A percentile compares a stretch with the other conserved stretches of the same genome.
Conservation (phyloP, 169 alveolate species). For the Cryptosporidium sp. region DNA sequence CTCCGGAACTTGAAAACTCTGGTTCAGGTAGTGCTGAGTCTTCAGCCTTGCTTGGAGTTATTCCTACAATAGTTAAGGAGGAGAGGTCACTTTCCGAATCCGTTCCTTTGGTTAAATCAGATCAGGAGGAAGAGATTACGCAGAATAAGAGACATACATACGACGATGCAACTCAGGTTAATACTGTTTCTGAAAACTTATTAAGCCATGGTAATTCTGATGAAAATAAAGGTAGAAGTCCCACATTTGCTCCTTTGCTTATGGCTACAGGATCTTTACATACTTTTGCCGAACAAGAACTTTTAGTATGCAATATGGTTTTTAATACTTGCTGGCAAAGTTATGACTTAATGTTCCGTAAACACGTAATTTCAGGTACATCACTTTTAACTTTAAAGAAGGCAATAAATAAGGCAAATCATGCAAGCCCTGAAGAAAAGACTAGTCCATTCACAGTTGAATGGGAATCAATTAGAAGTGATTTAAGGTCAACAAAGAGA, state of each 20-base stretch:
- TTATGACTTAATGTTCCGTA: slow-evolving; percentile 70
- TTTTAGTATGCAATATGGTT: slow-evolving; percentile 72
- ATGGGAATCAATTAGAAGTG: slow-evolving; percentile 73
- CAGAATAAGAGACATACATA: slow-evolving; percentile 64
- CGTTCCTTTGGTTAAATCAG: slow-evolving; percentile 39
- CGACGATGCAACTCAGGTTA: slow-evolving; percentile 45
- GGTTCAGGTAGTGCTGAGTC: neutral
- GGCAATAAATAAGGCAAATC: slow-evolving; percentile 72
- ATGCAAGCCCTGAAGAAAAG: slow-evolving; percentile 66
- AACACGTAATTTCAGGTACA: slow-evolving; percentile 65
- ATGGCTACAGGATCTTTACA: slow-evolving; percentile 75
- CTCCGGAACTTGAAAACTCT: neutral
- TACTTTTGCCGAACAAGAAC: slow-evolving; percentile 71
- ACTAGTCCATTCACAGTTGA: slow-evolving; percentile 67
- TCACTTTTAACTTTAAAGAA: slow-evolving; percentile 60
- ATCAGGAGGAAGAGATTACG: slow-evolving; percentile 24
- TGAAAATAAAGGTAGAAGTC: slow-evolving; percentile 69
- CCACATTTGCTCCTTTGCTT: slow-evolving; percentile 74
- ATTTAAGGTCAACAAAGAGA: slow-evolving; percentile 44
- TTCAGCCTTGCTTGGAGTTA: slow-evolving; percentile 2
- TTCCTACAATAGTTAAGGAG: slow-evolving; percentile 3
- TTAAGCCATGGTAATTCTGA: neutral
- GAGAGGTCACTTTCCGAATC: slow-evolving; percentile 61
- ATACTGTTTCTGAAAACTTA: neutral
- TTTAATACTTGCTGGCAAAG: slow-evolving; percentile 75